A percentile compares a stretch with the other conserved stretches of the same genome.
Evolutionary conservation across 208 protist genomes (phyloP).

Genomic region (Leishmania tarentolae): DNA sequence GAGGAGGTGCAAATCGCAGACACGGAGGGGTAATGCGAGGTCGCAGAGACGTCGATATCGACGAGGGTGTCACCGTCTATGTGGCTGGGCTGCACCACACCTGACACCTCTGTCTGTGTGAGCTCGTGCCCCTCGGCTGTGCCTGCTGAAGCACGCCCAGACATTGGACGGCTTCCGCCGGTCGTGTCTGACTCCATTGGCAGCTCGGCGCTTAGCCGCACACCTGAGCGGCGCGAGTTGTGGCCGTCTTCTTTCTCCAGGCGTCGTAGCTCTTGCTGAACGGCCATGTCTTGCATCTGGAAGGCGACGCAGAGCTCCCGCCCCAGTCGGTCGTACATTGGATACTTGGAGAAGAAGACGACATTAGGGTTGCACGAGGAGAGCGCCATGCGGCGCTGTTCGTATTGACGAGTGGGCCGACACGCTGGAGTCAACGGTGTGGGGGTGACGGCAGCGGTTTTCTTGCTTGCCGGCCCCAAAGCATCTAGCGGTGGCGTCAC

Average conservation of each 20-base stretch:
- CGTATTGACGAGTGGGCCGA: constrained; percentile 20
- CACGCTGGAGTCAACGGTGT: not conserved
- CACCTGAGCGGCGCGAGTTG: constrained; percentile 58
- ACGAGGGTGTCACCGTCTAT: constrained; percentile 20
- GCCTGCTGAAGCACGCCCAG: not conserved
- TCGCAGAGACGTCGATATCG: constrained; percentile 32
- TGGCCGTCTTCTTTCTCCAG: constrained; percentile 25
- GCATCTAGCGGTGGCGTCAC: constrained; percentile 4
- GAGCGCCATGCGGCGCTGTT: constrained; percentile 49
- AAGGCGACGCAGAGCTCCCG: constrained; percentile 79
- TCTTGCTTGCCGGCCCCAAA: not conserved
- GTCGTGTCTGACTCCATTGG: constrained; percentile 29
- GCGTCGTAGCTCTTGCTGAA: constrained; percentile 65
- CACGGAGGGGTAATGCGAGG: constrained; percentile 28
- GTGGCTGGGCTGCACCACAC: constrained; percentile 19
- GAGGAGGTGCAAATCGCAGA: constrained; percentile 28
- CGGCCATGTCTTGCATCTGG: constrained; percentile 78
- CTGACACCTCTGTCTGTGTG: constrained; percentile 17
- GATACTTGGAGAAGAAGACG: constrained; percentile 74
- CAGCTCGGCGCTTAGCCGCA: constrained; percentile 71
- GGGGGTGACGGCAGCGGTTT: not conserved
- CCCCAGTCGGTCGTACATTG: constrained; percentile 70
- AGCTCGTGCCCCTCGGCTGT: constrained; percentile 22
- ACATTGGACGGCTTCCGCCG: constrained; percentile 12
- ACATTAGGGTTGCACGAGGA: constrained; percentile 66